Conservation (phyloP, 176 grass and related monocot species). For the Triticum dicoccoides region DNA sequence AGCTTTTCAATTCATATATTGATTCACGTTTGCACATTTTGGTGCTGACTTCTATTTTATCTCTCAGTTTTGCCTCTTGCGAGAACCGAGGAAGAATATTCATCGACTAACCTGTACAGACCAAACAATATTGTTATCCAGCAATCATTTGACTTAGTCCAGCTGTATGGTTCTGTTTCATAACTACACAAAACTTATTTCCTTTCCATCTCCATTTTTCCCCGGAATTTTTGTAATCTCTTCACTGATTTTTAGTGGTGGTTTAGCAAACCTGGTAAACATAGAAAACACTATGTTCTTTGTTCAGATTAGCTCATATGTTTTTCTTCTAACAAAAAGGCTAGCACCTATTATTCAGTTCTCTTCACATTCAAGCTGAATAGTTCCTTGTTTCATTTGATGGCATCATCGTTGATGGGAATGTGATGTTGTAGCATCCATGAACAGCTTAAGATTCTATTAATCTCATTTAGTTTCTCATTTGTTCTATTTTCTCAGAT, state of each 20-base stretch:
- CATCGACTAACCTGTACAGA: background rate
- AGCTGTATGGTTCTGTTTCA: background rate
- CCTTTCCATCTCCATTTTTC: background rate
- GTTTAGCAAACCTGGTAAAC: slow-evolving; percentile 67
- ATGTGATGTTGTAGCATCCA: slow-evolving; percentile 88
- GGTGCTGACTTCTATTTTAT: background rate
- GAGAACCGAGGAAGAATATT: background rate
- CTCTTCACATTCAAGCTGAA: slow-evolving; percentile 80
- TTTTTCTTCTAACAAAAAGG: slow-evolving; percentile 52
- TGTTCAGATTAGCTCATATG: slow-evolving; percentile 9
- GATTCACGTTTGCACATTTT: background rate
- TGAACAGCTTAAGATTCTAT: slow-evolving; percentile 70
- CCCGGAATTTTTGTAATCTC: slow-evolving; percentile 69
- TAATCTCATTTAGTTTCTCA: background rate
- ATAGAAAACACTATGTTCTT: background rate
- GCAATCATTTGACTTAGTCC: background rate
- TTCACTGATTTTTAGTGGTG: slow-evolving; percentile 70
- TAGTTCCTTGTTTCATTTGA: slow-evolving; percentile 75
- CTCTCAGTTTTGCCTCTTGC: background rate
- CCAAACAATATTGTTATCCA: background rate
- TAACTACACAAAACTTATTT: slow-evolving; percentile 1
- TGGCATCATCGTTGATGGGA: slow-evolving; percentile 94
- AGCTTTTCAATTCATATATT: background rate
- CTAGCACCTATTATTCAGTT: slow-evolving; percentile 87
- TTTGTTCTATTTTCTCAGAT: background rate